These are phyloP conservation scores for Acacia pycnantha DNA, from an alignment of 331 rosid genomes.

Conservation along the genomic window DNA sequence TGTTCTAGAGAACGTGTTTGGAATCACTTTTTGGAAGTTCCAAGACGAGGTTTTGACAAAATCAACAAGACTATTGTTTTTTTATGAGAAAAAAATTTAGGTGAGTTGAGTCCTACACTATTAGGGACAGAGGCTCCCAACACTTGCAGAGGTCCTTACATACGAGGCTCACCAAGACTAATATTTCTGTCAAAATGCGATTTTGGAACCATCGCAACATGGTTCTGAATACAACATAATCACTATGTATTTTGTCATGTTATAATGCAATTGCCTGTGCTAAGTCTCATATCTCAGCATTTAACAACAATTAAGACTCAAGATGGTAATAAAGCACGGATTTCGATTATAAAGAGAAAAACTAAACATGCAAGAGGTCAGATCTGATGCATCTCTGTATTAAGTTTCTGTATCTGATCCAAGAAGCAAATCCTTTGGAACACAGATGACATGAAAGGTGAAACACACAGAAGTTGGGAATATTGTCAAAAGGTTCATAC, in stretches of 20 bases:
- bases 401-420: not conserved
- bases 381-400: not conserved
- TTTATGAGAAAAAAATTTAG: no score
- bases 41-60: not conserved
- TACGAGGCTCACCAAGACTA: no score
- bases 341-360: not conserved
- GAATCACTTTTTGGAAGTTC: not conserved
- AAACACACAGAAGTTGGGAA: not conserved
- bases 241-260: not conserved
- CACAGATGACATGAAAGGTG: no score
- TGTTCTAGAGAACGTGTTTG: not conserved
- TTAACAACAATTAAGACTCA: not conserved
- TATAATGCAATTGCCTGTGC: not conserved
- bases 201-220: not conserved
- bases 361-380: not conserved
- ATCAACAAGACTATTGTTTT: not conserved
- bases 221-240: no score
- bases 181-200: not conserved
- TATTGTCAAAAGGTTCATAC: conserved; percentile 32
- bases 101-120: no score
- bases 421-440: not conserved
- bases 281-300: not conserved
- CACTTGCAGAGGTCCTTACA: no score
- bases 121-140: no score
- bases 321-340: not conserved